These are phyloP conservation scores for Nitzschia sp. DNA, from an alignment of 108 stramenopile species.

Conservation along the genomic window DNA sequence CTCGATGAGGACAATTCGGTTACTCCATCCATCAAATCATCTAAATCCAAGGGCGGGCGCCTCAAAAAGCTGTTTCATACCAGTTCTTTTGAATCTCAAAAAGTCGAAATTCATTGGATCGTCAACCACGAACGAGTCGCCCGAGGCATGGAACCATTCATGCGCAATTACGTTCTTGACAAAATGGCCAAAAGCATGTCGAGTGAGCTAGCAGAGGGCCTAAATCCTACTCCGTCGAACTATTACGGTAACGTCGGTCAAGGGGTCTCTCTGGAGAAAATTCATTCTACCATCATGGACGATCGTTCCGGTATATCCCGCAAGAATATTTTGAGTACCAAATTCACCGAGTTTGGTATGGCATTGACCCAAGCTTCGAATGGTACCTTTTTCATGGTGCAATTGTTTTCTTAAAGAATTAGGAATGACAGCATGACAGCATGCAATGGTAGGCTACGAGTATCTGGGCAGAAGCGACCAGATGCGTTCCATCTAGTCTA, in stretches of 20 bases:
- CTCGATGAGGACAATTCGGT: not conserved
- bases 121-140: conserved; percentile 24
- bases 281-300: conserved; percentile 29
- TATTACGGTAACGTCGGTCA: conserved; percentile 25
- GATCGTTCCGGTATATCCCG: conserved; percentile 21
- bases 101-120: conserved; percentile 13
- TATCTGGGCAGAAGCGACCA: no score
- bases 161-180: conserved; percentile 16
- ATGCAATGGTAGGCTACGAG: no score
- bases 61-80: not conserved
- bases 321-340: conserved; percentile 27
- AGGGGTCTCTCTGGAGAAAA: conserved; percentile 8
- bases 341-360: conserved; percentile 28
- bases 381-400: conserved; percentile 8
- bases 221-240: conserved; percentile 7
- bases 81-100: not conserved
- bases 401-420: not conserved
- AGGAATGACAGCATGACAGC: no score
- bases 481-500: no score
- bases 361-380: conserved; percentile 8
- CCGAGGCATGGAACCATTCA: conserved; percentile 15
- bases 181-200: conserved; percentile 15
- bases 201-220: conserved; percentile 16
- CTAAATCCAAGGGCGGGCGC: not conserved
- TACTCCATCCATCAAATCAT: not conserved